Percentiles rank a stretch among this genome's conserved stretches.
Conservation (phyloP, 768 basidiomycete species). For the Russula brevipes region DNA sequence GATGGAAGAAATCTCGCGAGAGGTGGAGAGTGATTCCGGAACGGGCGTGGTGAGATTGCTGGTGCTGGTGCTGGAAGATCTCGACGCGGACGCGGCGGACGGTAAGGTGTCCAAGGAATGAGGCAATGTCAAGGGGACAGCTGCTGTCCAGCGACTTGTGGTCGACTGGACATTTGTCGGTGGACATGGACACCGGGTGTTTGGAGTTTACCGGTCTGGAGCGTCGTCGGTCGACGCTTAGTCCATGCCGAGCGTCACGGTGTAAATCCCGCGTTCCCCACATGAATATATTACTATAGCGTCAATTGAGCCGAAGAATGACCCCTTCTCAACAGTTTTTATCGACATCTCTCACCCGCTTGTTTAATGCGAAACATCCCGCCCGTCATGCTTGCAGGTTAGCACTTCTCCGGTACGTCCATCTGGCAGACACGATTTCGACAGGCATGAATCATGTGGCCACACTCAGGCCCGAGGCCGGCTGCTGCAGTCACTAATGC, state of each 20-base stretch:
- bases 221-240: too few species aligned
- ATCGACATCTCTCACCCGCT: conserved; percentile 64
- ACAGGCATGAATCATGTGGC: conserved; percentile 82
- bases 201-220: too few species aligned
- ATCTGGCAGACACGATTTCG: not conserved
- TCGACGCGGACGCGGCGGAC: not conserved
- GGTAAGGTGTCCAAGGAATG: conserved; percentile 25
- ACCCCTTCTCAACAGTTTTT: conserved; percentile 62
- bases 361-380: conserved; percentile 78
- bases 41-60: not conserved
- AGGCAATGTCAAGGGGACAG: conserved; percentile 33
- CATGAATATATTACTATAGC: too few species aligned
- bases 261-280: too few species aligned
- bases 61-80: not conserved
- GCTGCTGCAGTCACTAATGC: conserved; percentile 92
- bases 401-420: too few species aligned
- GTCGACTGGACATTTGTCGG: conserved; percentile 20
- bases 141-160: conserved; percentile 21
- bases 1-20: conserved; percentile 85
- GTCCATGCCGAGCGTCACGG: too few species aligned
- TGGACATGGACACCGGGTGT: conserved; percentile 7
- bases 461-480: conserved; percentile 73
- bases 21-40: conserved; percentile 46
- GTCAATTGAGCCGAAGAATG: conserved; percentile 38
- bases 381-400: conserved; percentile 50